These are phyloP conservation scores for Podaxis mareebaensis DNA, from an alignment of 768 basidiomycete genomes.

Conservation along the genomic window DNA sequence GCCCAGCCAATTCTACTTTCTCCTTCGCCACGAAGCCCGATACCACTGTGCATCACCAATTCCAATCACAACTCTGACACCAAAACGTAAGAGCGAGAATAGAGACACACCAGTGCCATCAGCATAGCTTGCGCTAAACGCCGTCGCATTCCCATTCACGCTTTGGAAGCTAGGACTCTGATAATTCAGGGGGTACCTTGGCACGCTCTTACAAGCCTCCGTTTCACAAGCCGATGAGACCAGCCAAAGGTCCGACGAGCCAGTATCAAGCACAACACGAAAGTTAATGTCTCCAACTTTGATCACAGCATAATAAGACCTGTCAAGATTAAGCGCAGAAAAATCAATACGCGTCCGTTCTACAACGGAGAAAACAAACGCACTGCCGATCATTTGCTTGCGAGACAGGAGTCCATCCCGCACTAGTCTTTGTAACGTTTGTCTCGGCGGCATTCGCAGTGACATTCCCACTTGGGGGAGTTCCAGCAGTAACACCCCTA, in stretches of 20 bases:
- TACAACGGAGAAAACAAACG: conserved; percentile 22
- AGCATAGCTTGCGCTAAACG: conserved; percentile 60
- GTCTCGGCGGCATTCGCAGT: conserved; percentile 2
- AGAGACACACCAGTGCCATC: conserved; percentile 64
- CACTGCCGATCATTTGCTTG: conserved; percentile 48
- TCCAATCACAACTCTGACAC: not conserved
- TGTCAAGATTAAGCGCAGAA: conserved; percentile 26
- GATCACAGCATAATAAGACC: conserved; percentile 69
- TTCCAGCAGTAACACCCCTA: not conserved
- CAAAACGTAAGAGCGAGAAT: conserved; percentile 4
- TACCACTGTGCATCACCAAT: conserved; percentile 44
- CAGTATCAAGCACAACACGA: conserved; percentile 74
- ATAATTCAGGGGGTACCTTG: conserved; percentile 71
- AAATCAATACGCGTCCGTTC: not conserved
- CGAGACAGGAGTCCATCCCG: conserved; percentile 45
- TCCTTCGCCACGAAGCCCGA: conserved; percentile 75
- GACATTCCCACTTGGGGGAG: not conserved
- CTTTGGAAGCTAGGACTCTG: conserved; percentile 63
- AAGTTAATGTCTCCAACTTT: conserved; percentile 62
- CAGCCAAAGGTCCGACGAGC: conserved; percentile 73
- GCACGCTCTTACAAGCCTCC: conserved; percentile 53
- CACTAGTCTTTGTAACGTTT: conserved; percentile 24
- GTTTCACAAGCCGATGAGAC: conserved; percentile 63
- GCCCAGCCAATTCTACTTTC: conserved; percentile 55
- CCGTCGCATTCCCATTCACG: conserved; percentile 61